Evolutionary conservation across 1,284 basidiomycete species (phyloP).

Genomic region (Ceratorhiza oryzae-sativae): DNA sequence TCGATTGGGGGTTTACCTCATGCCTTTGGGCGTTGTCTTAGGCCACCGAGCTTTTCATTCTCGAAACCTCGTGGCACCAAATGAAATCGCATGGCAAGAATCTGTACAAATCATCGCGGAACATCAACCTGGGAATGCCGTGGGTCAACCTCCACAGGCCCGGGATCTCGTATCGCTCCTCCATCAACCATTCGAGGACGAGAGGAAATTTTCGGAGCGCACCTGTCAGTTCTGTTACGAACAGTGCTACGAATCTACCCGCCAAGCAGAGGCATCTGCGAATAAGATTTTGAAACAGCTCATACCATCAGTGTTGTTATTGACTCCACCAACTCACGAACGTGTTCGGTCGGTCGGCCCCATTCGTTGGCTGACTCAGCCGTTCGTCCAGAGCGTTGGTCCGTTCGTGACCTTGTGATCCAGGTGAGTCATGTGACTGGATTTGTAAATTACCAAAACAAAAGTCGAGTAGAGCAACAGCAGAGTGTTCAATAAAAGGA

Average conservation of each 20-base stretch:
- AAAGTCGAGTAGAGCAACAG: too few species aligned
- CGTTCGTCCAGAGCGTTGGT: too few species aligned
- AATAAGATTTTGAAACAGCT: background rate
- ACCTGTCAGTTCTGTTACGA: background rate
- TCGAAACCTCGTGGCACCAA: conserved; percentile 15
- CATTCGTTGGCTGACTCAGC: too few species aligned
- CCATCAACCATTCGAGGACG: background rate
- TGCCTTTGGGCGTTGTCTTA: conserved; percentile 23
- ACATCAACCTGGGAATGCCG: background rate
- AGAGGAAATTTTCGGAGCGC: background rate
- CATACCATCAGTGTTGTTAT: background rate
- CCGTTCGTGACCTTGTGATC: too few species aligned
- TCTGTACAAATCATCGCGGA: too few species aligned
- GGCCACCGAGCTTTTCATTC: conserved; percentile 23
- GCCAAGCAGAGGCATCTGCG: background rate
- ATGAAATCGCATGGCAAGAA: too few species aligned
- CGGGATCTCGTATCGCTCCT: background rate
- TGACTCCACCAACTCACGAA: too few species aligned
- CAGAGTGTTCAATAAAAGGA: too few species aligned
- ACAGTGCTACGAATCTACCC: background rate
- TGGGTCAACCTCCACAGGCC: background rate
- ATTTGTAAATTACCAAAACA: too few species aligned
- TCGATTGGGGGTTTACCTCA: conserved; percentile 18
- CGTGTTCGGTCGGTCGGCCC: too few species aligned
- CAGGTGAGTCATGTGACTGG: too few species aligned